These are phyloP conservation scores for Saksenaea oblongispora DNA, from an alignment of 371 early-diverging fungal genomes.

Conservation along the genomic window DNA sequence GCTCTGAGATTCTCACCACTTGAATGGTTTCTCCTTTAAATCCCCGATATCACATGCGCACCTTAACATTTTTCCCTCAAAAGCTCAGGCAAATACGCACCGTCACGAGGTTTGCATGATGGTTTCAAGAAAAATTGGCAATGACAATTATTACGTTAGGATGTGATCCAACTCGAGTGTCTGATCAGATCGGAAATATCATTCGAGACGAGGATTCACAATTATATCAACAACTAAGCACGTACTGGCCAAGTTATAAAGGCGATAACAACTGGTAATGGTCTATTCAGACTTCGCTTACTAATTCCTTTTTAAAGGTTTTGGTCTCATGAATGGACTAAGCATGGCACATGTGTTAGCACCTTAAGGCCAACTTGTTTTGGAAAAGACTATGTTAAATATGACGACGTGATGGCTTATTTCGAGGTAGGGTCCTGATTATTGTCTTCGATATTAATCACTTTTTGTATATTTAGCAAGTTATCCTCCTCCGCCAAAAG, in stretches of 20 bases:
- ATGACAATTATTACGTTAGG: not conserved
- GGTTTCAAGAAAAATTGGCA: not conserved
- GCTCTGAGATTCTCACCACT: too few relatives aligned
- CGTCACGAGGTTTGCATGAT: constrained; percentile 14
- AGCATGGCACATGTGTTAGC: constrained; percentile 60
- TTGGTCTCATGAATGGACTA: constrained; percentile 62
- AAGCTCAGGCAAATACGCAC: constrained; percentile 35
- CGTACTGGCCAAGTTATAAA: constrained; percentile 42
- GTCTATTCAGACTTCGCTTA: not conserved
- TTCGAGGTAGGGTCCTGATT: constrained; percentile 33
- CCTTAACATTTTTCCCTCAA: not conserved
- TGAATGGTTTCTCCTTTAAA: too few relatives aligned
- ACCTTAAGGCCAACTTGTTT: constrained; percentile 50
- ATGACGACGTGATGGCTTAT: constrained; percentile 50
- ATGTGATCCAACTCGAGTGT: constrained; percentile 31
- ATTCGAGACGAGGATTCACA: constrained; percentile 17
- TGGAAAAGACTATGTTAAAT: constrained; percentile 23
- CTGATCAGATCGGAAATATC: constrained; percentile 23
- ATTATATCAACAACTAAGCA: constrained; percentile 24
- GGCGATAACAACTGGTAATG: constrained; percentile 38
- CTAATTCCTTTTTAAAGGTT: constrained; percentile 10
- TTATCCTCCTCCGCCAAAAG: not conserved
- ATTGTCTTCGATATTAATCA: not conserved
- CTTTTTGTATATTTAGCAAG: not conserved
- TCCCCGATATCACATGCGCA: too few relatives aligned